Evolutionary conservation across 192 early-diverging fungal species (phyloP).

Genomic region (Umbelopsis vinacea): DNA sequence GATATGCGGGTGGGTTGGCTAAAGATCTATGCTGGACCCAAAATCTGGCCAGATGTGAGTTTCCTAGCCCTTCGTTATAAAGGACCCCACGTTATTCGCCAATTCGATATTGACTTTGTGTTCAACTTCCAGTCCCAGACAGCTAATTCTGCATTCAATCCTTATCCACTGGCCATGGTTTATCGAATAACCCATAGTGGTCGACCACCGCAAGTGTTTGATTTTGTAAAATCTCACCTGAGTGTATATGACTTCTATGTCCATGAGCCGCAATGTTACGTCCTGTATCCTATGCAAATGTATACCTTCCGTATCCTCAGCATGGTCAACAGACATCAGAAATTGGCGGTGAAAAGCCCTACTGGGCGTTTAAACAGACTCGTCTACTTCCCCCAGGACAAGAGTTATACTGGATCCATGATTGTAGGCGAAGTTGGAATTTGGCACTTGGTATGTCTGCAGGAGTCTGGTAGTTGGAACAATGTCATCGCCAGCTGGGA

Average conservation of each 20-base stretch:
- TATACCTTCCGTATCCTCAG: constrained; percentile 49
- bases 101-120: neutral
- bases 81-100: neutral
- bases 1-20: constrained; percentile 44
- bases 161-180: constrained; percentile 44
- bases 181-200: constrained; percentile 43
- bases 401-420: constrained; percentile 26
- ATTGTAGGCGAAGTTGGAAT: constrained; percentile 34
- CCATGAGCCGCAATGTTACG: constrained; percentile 51
- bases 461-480: constrained; percentile 36
- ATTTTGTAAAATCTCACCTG: constrained; percentile 47
- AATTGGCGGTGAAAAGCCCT: constrained; percentile 43
- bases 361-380: constrained; percentile 35
- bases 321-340: constrained; percentile 37
- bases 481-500: constrained; percentile 37
- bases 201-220: constrained; percentile 37
- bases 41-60: constrained; percentile 20
- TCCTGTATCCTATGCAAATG: constrained; percentile 48
- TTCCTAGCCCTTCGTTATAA: constrained; percentile 31
- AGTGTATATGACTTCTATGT: constrained; percentile 53
- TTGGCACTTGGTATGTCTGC: constrained; percentile 41
- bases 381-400: constrained; percentile 36
- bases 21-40: constrained; percentile 50
- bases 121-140: constrained; percentile 22
- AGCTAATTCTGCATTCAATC: constrained; percentile 12